phyloP scores from a whole-genome alignment of 345 rosid genomes.

The Pelargonium nanum region DNA sequence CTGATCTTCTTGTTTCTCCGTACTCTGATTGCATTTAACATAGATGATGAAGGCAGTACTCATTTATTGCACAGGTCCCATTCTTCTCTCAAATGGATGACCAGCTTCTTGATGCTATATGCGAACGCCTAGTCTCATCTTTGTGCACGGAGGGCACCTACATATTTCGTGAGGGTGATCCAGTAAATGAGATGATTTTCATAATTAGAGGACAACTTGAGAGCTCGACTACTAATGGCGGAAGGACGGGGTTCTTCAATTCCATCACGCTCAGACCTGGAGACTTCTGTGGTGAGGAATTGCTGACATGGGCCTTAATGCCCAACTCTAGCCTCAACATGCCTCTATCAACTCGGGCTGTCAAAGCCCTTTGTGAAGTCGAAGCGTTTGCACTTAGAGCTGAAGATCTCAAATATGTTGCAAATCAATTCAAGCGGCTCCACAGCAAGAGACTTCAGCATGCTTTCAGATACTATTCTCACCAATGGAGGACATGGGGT shows the following conservation, averaged over 20 bases:
- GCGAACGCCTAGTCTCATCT: constrained; percentile 67
- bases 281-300: constrained; percentile 89
- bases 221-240: constrained; percentile 92
- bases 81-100: constrained; percentile 92
- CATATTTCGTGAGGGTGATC: constrained; percentile 77
- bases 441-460: constrained; percentile 87
- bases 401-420: constrained; percentile 71
- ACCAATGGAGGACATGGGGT: constrained; percentile 92
- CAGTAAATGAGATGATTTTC: constrained; percentile 79
- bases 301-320: constrained; percentile 89
- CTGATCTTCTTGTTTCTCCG: no score
- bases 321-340: constrained; percentile 53
- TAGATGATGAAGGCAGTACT: not conserved
- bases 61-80: constrained; percentile 46
- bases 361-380: constrained; percentile 63
- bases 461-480: constrained; percentile 93
- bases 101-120: constrained; percentile 93
- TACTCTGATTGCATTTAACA: no score
- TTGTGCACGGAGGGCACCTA: constrained; percentile 65
- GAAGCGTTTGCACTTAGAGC: constrained; percentile 87
- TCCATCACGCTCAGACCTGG: constrained; percentile 76
- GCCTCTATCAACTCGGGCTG: constrained; percentile 73
- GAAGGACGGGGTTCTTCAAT: constrained; percentile 83
- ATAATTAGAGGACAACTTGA: constrained; percentile 81
- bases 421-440: constrained; percentile 81